phyloP scores from a whole-genome alignment of 1,284 basidiomycete genomes.

The Ceratobasidium sp. region DNA sequence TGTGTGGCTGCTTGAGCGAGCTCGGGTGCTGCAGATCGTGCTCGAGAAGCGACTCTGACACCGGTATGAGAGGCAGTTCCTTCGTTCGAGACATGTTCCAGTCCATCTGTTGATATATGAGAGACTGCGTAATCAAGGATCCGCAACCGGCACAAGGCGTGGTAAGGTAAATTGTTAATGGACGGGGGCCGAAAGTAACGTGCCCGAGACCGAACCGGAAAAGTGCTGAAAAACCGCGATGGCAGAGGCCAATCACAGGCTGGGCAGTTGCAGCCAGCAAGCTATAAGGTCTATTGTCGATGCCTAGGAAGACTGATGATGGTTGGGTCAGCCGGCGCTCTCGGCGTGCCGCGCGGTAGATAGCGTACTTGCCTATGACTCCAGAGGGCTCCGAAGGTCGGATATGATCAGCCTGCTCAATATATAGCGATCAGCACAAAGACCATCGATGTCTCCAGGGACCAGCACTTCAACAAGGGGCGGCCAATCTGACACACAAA shows the following conservation, averaged over 20 bases:
- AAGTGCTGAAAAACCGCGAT: background rate
- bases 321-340: background rate
- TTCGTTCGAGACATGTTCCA: constrained; percentile 21
- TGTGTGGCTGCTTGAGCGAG: constrained; percentile 1
- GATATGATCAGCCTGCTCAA: too few species aligned
- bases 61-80: constrained; percentile 20
- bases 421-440: background rate
- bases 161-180: constrained; percentile 4
- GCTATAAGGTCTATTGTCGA: background rate
- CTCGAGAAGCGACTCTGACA: constrained; percentile 4
- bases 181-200: constrained; percentile 28
- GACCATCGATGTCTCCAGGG: constrained; percentile 20
- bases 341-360: constrained; percentile 17
- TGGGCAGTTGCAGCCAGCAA: background rate
- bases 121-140: constrained; percentile 1
- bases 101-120: constrained; percentile 16
- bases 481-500: background rate
- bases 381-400: too few species aligned
- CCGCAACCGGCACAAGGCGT: background rate
- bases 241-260: constrained; percentile 17
- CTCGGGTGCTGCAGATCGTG: background rate
- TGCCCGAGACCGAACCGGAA: constrained; percentile 23
- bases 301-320: background rate
- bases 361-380: background rate
- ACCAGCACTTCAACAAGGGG: constrained; percentile 26